Evolutionary conservation across 2,329 filamentous ascomycete genomes (phyloP).

Genomic region (Fusarium sp.): DNA sequence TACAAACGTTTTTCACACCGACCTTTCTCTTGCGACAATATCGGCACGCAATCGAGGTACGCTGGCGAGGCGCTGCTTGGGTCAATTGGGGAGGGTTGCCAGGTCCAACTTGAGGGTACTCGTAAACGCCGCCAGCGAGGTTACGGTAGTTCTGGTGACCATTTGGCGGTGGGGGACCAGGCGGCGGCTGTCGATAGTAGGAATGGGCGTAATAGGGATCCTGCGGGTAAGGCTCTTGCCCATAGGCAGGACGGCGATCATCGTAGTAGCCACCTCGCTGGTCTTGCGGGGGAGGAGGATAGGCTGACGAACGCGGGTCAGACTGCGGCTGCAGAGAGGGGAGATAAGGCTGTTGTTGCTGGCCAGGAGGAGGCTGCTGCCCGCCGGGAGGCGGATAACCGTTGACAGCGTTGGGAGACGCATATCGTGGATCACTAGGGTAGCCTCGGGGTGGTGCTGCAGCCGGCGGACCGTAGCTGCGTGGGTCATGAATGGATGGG

Average conservation of each 20-base stretch:
- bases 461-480: constrained; percentile 51
- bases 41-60: constrained; percentile 70
- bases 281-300: constrained; percentile 54
- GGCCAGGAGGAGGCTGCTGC: constrained; percentile 39
- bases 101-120: constrained; percentile 51
- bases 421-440: constrained; percentile 53
- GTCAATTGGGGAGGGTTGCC: constrained; percentile 54
- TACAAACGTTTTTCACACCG: constrained; percentile 13
- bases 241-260: constrained; percentile 51
- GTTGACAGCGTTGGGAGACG: constrained; percentile 59
- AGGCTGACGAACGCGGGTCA: constrained; percentile 51
- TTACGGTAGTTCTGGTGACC: constrained; percentile 47
- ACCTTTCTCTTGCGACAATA: constrained; percentile 74
- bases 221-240: constrained; percentile 49
- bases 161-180: constrained; percentile 47
- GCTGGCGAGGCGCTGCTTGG: constrained; percentile 67
- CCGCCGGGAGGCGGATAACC: constrained; percentile 58
- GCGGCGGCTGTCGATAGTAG: constrained; percentile 43
- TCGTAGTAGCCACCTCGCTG: constrained; percentile 54
- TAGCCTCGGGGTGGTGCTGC: constrained; percentile 50
- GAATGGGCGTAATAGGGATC: constrained; percentile 50
- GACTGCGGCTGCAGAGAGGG: constrained; percentile 54
- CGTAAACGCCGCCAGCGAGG: constrained; percentile 46
- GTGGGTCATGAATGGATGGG: constrained; percentile 63
- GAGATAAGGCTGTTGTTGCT: constrained; percentile 48